Percentiles rank a stretch among this genome's conserved stretches.
Conservation (phyloP, 2,329 filamentous ascomycete genomes). For the Dactylellina haptotyla region DNA sequence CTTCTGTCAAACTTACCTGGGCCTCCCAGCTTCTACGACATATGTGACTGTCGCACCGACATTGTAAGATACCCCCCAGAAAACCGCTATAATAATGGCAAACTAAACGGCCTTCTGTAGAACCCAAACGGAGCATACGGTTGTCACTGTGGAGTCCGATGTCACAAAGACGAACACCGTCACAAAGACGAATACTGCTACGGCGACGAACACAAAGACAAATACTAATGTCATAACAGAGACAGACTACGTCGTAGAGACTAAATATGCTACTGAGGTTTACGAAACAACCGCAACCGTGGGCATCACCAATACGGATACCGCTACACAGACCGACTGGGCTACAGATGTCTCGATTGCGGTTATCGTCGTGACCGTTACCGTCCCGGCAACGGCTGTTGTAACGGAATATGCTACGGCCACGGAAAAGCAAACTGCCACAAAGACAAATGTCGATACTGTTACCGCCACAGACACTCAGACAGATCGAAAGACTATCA, state of each 20-base stretch:
- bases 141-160: conserved; percentile 13
- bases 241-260: conserved; percentile 6
- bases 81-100: not conserved
- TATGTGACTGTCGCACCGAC: not conserved
- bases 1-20: conserved; percentile 24
- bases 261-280: conserved; percentile 10
- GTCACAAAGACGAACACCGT: conserved; percentile 15
- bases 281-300: conserved; percentile 15
- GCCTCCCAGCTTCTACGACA: not conserved
- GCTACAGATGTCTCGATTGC: conserved; percentile 8
- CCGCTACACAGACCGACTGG: conserved; percentile 5
- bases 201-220: conserved; percentile 6
- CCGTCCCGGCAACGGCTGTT: conserved; percentile 1
- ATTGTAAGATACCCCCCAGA: not conserved
- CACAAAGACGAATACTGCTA: conserved; percentile 19
- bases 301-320: conserved; percentile 16
- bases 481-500: conserved; percentile 1
- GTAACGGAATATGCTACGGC: not conserved
- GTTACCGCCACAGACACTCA: not conserved
- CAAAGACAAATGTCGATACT: not conserved
- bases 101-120: not conserved
- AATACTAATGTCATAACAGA: conserved; percentile 16
- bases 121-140: conserved; percentile 7
- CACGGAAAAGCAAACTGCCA: conserved; percentile 9
- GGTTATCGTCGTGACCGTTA: not conserved